These are phyloP conservation scores for Penicillium griseofulvum DNA, from an alignment of 2,329 filamentous ascomycete species.

Conservation along the genomic window DNA sequence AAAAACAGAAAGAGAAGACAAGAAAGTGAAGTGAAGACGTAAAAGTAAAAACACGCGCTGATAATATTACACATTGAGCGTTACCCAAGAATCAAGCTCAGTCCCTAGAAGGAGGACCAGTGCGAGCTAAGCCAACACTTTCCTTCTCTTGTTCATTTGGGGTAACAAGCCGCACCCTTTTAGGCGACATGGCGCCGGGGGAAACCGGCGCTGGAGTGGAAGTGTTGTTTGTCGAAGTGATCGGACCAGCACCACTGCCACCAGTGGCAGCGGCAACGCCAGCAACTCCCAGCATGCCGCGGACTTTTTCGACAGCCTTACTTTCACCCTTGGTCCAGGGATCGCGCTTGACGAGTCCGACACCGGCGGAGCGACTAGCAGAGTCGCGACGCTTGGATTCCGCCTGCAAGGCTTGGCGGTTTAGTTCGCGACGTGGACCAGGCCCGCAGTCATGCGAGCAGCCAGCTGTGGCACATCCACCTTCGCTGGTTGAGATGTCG, in stretches of 20 bases:
- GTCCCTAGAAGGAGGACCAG: slow-evolving; percentile 14
- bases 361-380: slow-evolving; percentile 33
- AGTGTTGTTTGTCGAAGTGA: slow-evolving; percentile 16
- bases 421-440: slow-evolving; percentile 46
- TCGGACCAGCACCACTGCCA: slow-evolving; percentile 23
- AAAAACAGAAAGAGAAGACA: slow-evolving; percentile 3
- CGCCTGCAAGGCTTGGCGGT: slow-evolving; percentile 33
- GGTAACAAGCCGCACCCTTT: slow-evolving; percentile 46
- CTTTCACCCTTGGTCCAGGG: slow-evolving; percentile 46
- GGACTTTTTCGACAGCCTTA: slow-evolving; percentile 46
- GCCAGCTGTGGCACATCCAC: slow-evolving; percentile 57
- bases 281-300: slow-evolving; percentile 42
- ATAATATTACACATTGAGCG: background rate
- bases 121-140: slow-evolving; percentile 20
- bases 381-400: slow-evolving; percentile 36
- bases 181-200: slow-evolving; percentile 41
- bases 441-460: slow-evolving; percentile 60
- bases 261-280: slow-evolving; percentile 34
- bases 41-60: background rate
- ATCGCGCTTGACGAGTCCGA: slow-evolving; percentile 44
- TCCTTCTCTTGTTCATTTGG: slow-evolving; percentile 42
- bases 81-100: background rate
- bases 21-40: background rate
- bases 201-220: slow-evolving; percentile 23
- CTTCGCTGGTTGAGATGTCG: slow-evolving; percentile 49